Percentiles rank a stretch among this genome's conserved stretches.
These are phyloP conservation scores for Miscanthus lutarioriparius DNA, from an alignment of 176 grass and related monocot genomes.

Conservation along the genomic window DNA sequence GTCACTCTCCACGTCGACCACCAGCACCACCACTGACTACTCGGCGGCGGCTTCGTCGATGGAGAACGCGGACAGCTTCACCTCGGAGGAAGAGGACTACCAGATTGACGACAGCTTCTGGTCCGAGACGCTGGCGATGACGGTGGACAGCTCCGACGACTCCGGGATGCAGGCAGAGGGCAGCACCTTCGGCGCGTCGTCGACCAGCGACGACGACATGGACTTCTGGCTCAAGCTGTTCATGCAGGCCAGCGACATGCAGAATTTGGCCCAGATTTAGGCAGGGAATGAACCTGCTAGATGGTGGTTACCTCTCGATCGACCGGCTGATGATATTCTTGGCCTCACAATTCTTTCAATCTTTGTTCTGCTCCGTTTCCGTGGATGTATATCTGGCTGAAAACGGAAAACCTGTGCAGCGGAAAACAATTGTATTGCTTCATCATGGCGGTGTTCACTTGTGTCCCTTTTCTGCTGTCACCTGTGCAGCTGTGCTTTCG, in stretches of 20 bases:
- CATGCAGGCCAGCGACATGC: conserved; percentile 60
- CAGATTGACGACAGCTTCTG: conserved; percentile 78
- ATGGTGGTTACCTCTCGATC: background rate
- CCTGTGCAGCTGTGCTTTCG: background rate
- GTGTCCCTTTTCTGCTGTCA: background rate
- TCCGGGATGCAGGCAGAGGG: conserved; percentile 4
- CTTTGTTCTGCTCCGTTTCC: conserved; percentile 10
- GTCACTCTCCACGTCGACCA: conserved; percentile 30
- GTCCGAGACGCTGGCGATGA: conserved; percentile 59
- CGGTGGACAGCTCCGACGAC: conserved; percentile 24
- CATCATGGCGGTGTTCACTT: conserved; percentile 5
- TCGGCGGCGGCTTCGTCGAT: conserved; percentile 37
- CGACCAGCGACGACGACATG: conserved; percentile 43
- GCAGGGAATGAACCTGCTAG: background rate
- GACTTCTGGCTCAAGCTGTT: conserved; percentile 81
- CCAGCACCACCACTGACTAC: conserved; percentile 4
- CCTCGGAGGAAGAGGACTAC: conserved; percentile 44
- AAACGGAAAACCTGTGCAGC: conserved; percentile 3
- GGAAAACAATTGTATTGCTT: background rate
- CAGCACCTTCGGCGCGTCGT: background rate
- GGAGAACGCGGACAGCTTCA: conserved; percentile 51
- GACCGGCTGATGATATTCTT: background rate
- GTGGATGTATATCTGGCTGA: conserved; percentile 12
- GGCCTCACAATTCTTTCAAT: conserved; percentile 43
- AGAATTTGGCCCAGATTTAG: conserved; percentile 54